Base-by-base conservation (phyloP, 495 filamentous ascomycete species). In the Evansstolkia leycettana region DNA sequence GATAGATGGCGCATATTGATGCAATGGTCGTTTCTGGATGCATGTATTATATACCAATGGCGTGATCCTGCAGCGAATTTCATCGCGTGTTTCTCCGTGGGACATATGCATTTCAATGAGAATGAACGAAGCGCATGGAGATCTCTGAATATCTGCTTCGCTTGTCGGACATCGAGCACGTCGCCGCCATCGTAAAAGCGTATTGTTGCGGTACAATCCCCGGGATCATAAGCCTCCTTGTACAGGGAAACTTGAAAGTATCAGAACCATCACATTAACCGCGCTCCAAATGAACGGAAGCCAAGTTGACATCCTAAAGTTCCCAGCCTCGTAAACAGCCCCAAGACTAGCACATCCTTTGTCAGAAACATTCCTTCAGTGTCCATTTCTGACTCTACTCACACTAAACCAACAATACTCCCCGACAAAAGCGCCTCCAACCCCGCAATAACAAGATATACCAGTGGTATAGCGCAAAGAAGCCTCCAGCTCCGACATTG, bases 241-340 rank as follows among this genome's bases (percentile, higher is more conserved):
- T 39, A 94, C 88, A 7, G 87, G 83, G 56, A 94, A 98, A 10
- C 88, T 94, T 3, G 88, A 90, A 28, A 96, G 55, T 34, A 95
- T 81, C 28, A 98, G 55, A n/a, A 94, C 73, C 36, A 95, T 54
- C 2, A 92, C 75, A 48, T 88, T 94, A 52, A 94, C 80, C 44
- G 82, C 67, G n/a, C 78, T 81, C 90, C 90, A 98, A 33, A 92
- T 70, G 48, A 94, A 84, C 10, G 90, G 90, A 27, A 94, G 80
- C 90, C 92, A 98, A 2, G 90, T 95, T 34, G 86, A 92, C 89
- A 96, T 94, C 42, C 75, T 62, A 50, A 93, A 94, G 56, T 78
- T 83, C 19, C 87, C 90, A 11, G 84, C 74, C 43, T 82, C 75
- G 49, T 96, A 98, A 29, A 90, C 76, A 5, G 81, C 82, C 16